Evolutionary conservation across 208 protist species (phyloP), one percentile per base, ranked within the genome.

Genomic region (Leishmania guyanensis): DNA sequence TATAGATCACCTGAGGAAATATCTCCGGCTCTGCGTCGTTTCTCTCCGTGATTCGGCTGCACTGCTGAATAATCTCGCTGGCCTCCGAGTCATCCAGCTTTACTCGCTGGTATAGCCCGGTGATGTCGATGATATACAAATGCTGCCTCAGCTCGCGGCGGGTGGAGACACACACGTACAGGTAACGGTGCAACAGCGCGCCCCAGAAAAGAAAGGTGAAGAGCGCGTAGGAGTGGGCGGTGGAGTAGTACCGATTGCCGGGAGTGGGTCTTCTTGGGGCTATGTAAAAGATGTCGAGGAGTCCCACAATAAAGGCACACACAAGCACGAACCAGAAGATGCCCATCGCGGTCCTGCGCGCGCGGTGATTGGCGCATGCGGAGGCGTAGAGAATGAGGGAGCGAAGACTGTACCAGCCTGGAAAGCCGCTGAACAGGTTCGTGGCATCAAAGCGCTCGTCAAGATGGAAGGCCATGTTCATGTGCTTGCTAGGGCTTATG

Each of bases 381-480:
- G 90, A 90, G n/a, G 88, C 86, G 77, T 92, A 95, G 26, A 97
- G 82, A 2, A 94, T 87, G 50, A 97, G 74, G 2, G 90, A 94
- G n/a, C 93, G 88, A 20, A 90, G 71, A n/a, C 89, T 80, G 79
- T 91, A 95, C 92, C 93, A 97, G 8, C 93, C 93, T 3, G 83
- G 73, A 74, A 97, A 94, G 51, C 93, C 93, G 50, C 77, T 83
- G 64, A 94, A 93, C 8, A 95, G 68, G 66, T 94, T 87, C 29
- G 62, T 73, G 26, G 79, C 56, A 78, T 93, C 81, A 29, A 97
- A 82, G 26, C 69, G 69, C n/a, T 89, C 86, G 17, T 94, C 90
- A 53, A 95, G 75, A 43, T 94, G 82, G 69, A 97, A 95, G 51
- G 86, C 78, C 65, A 90, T 76, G 33, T 79, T 54, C 0, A 88